Conservation (phyloP, 345 rosid species). For the Clausena lansium region DNA sequence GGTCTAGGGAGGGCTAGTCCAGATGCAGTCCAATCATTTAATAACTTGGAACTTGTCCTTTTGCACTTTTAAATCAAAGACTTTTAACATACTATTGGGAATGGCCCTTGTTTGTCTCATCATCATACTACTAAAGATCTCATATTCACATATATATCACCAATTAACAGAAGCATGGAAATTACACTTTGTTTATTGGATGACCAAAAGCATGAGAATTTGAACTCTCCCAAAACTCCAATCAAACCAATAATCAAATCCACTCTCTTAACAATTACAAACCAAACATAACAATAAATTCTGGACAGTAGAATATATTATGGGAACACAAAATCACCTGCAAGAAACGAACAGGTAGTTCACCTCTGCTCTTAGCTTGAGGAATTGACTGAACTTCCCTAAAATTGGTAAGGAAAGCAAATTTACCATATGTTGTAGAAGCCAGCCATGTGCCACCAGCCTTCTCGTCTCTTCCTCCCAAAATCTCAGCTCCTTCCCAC, state of each 20-base stretch:
- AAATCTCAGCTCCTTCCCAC: conserved; percentile 64
- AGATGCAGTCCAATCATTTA: neutral
- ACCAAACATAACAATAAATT: neutral
- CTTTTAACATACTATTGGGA: neutral
- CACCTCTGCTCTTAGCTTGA: conserved; percentile 53
- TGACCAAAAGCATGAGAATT: neutral
- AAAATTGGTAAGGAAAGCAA: conserved; percentile 74
- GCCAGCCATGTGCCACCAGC: conserved; percentile 92
- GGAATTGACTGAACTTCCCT: conserved; percentile 42
- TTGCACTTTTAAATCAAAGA: neutral
- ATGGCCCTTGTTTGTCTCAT: neutral
- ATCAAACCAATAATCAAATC: neutral
- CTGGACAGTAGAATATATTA: too few species aligned
- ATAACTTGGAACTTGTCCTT: neutral
- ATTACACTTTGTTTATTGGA: neutral
- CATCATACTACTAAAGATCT: neutral
- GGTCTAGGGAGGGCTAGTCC: neutral
- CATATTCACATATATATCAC: too few species aligned
- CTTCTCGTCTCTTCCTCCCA: conserved; percentile 69
- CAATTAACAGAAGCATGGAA: neutral
- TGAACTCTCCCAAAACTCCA: neutral
- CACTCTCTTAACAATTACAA: neutral
- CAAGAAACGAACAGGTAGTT: conserved; percentile 69
- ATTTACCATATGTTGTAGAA: conserved; percentile 50
- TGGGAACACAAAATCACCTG: conserved; percentile 29